Evolutionary conservation across 208 protist genomes (phyloP), one percentile per base, ranked within the genome.

Genomic region (Trypanosomatidae sp.): DNA sequence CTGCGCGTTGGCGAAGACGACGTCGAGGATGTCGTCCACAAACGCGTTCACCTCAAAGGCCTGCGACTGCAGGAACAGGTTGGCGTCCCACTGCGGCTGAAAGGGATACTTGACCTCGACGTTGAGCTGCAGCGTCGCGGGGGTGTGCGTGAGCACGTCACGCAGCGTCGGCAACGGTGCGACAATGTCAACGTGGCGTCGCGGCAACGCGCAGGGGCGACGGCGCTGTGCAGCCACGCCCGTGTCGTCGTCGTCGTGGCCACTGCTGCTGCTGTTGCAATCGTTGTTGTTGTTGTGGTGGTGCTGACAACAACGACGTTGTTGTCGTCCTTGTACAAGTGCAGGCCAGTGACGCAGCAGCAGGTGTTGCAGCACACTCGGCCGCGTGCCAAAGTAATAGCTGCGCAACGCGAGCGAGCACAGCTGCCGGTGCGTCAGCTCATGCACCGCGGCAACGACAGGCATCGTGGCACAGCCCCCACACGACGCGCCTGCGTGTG

Each of bases 41-140:
- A 84, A 88, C 2, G 61, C 71, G 61, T 88, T 88, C 26, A 88
- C 57, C 53, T 88, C 79, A 44, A 88, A 88, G 5, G 61, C 61
- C 47, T 88, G 69, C 5, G 53, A 73, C 54, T 88, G 78, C 24
- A 73, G 47, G 54, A 75, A 88, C 1, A 88, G 64, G 42, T 88
- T 78, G 4, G 56, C 56, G 50, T 88, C 78, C 33, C 46, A 63
- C 53, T 63, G 62, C 19, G 78, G 78, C 49, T 72, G 61, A 42
- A 83, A 83, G 2, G 78, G 78, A 47, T 76, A 88, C 53, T 88
- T 88, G 23, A 88, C 78, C 38, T 88, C 78, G 10, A 88, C 48
- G 60, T 88, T 75, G 45, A 82, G 66, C 2, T 65, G 50, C 27
- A 88, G 57, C 4, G 62, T 64, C 10, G 74, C 45, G 6, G 73